Conservation (phyloP, 2,329 filamentous ascomycete species). For the Zalaria obscura region DNA sequence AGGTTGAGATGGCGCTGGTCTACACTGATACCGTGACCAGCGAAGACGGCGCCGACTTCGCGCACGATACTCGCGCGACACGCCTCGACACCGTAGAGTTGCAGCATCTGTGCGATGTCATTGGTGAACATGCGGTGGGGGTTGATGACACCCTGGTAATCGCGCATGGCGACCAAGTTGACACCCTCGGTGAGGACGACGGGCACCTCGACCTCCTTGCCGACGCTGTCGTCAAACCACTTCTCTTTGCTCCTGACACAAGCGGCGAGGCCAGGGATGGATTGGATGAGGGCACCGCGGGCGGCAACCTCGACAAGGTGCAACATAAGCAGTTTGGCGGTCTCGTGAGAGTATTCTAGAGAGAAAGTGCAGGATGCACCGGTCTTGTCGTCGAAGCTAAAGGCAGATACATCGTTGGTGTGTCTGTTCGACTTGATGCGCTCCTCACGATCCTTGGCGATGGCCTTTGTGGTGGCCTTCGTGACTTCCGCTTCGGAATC, state of each 20-base stretch:
- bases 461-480: constrained; percentile 18
- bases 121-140: constrained; percentile 81
- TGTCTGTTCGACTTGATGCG: constrained; percentile 44
- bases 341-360: constrained; percentile 64
- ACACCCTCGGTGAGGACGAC: constrained; percentile 66
- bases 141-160: constrained; percentile 73
- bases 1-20: constrained; percentile 87
- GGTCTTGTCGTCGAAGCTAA: constrained; percentile 61
- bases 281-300: constrained; percentile 69
- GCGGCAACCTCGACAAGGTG: constrained; percentile 75
- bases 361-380: constrained; percentile 70
- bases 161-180: constrained; percentile 83
- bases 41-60: constrained; percentile 77
- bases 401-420: constrained; percentile 55
- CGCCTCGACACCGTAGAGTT: constrained; percentile 84
- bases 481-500: constrained; percentile 16
- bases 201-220: constrained; percentile 25
- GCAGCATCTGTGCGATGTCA: constrained; percentile 74
- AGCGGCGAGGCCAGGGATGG: constrained; percentile 61
- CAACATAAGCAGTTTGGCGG: constrained; percentile 86
- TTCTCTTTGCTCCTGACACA: constrained; percentile 49
- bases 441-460: constrained; percentile 41
- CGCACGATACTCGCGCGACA: constrained; percentile 74
- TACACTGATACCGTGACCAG: constrained; percentile 79
- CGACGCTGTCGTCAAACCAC: constrained; percentile 35